phyloP scores from a whole-genome alignment of 2,329 filamentous ascomycete species.

The Onygenales sp. region DNA sequence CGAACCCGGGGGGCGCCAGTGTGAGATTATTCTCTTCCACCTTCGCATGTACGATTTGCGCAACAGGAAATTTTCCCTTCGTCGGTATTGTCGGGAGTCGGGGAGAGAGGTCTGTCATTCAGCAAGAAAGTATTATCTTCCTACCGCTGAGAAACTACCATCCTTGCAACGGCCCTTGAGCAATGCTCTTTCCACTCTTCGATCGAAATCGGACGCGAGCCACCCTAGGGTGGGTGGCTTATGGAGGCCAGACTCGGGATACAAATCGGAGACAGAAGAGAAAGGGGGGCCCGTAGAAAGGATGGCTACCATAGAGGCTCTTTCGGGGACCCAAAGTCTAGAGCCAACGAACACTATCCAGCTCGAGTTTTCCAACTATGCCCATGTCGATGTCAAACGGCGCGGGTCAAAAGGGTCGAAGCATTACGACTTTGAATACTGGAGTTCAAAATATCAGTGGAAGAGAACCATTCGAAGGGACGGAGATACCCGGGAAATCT shows the following conservation, averaged over 20 bases:
- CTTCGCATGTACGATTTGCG: constrained; percentile 87
- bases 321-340: constrained; percentile 9
- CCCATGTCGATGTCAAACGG: constrained; percentile 73
- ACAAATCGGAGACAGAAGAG: constrained; percentile 39
- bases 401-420: constrained; percentile 58
- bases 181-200: constrained; percentile 48
- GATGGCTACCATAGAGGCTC: constrained; percentile 5
- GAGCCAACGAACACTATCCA: constrained; percentile 68
- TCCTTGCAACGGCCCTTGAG: constrained; percentile 50
- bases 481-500: constrained; percentile 53
- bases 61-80: constrained; percentile 77
- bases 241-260: constrained; percentile 51
- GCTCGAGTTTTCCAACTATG: constrained; percentile 96
- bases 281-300: constrained; percentile 23
- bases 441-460: constrained; percentile 81
- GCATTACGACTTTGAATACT: constrained; percentile 87
- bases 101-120: constrained; percentile 88
- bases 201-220: constrained; percentile 44
- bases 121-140: constrained; percentile 57
- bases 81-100: constrained; percentile 85
- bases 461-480: constrained; percentile 62
- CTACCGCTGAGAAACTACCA: constrained; percentile 41
- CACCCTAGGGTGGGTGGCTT: constrained; percentile 35
- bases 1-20: constrained; percentile 42
- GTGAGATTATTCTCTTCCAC: constrained; percentile 76